phyloP scores from a whole-genome alignment of 768 basidiomycete species.

The Boletus tylopilopsis region DNA sequence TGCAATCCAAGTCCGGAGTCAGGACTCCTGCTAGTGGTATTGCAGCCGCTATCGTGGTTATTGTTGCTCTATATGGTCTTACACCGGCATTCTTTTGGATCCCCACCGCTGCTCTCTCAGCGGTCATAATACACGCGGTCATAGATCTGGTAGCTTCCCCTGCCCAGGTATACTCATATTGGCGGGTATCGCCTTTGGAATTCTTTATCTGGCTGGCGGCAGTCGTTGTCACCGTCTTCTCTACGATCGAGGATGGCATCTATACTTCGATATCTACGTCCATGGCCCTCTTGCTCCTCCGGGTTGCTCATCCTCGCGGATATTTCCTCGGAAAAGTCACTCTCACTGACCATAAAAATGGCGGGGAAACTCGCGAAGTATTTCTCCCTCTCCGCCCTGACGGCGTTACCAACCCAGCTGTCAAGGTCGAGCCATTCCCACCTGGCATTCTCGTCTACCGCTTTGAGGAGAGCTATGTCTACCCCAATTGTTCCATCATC shows the following conservation, averaged over 20 bases:
- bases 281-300: slow-evolving; percentile 73
- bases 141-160: slow-evolving; percentile 86
- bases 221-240: slow-evolving; percentile 92
- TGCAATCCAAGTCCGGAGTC: slow-evolving; percentile 97
- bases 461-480: slow-evolving; percentile 86
- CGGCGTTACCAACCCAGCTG: slow-evolving; percentile 59
- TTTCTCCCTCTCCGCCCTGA: slow-evolving; percentile 72
- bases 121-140: slow-evolving; percentile 93
- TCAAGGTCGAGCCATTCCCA: slow-evolving; percentile 72
- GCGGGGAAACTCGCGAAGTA: slow-evolving; percentile 57
- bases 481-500: slow-evolving; percentile 68
- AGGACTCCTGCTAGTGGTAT: slow-evolving; percentile 91
- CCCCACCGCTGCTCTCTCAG: slow-evolving; percentile 77
- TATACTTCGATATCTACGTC: slow-evolving; percentile 82
- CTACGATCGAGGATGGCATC: slow-evolving; percentile 91
- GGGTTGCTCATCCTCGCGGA: slow-evolving; percentile 84
- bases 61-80: slow-evolving; percentile 92
- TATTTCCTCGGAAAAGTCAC: slow-evolving; percentile 86
- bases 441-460: slow-evolving; percentile 91
- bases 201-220: slow-evolving; percentile 86
- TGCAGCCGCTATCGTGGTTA: slow-evolving; percentile 79
- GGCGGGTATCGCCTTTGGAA: slow-evolving; percentile 92
- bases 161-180: slow-evolving; percentile 77
- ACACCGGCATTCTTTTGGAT: slow-evolving; percentile 93
- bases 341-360: slow-evolving; percentile 40